A percentile compares a stretch with the other conserved stretches of the same genome.
phyloP scores from a whole-genome alignment of 495 filamentous ascomycete species.

The Penicillium bialowiezense region DNA sequence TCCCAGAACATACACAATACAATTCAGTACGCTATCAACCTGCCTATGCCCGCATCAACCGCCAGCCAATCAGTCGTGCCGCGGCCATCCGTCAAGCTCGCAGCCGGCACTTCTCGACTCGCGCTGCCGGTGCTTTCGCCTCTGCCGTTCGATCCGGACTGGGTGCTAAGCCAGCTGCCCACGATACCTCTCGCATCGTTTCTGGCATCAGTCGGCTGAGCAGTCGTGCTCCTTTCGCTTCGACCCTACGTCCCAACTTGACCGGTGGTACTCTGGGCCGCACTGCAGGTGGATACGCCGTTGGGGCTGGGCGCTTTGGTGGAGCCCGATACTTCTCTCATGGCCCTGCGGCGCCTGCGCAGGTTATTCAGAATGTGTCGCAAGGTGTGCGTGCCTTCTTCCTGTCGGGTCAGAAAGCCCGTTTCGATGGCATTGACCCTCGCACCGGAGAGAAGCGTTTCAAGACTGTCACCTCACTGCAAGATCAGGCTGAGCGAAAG shows the following conservation, averaged over 20 bases:
- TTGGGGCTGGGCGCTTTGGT: conserved; percentile 66
- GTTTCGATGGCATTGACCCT: conserved; percentile 71
- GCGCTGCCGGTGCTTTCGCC: conserved; percentile 61
- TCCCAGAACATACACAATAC: conserved; percentile 52
- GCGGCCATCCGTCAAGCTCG: conserved; percentile 72
- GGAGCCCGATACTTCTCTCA: conserved; percentile 88
- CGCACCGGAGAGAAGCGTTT: conserved; percentile 73
- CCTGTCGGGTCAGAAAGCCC: conserved; percentile 79
- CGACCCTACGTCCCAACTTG: conserved; percentile 84
- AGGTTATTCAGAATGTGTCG: conserved; percentile 93
- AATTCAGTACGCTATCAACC: conserved; percentile 45
- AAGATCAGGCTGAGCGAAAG: conserved; percentile 65
- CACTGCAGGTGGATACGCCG: conserved; percentile 80
- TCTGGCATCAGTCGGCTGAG: conserved; percentile 63
- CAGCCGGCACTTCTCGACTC: conserved; percentile 71
- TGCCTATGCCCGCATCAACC: conserved; percentile 49
- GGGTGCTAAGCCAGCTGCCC: conserved; percentile 61
- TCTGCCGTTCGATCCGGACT: conserved; percentile 48
- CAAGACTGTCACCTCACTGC: conserved; percentile 63
- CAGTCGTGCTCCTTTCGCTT: conserved; percentile 81
- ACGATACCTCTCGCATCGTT: conserved; percentile 64
- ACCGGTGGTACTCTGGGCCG: conserved; percentile 84
- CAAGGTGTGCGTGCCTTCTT: conserved; percentile 86
- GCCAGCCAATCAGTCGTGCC: conserved; percentile 69
- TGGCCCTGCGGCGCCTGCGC: conserved; percentile 74